Percentiles rank a stretch among this genome's conserved stretches.
phyloP scores from a whole-genome alignment of 1,284 basidiomycete species.

The Omphalotus olearius region DNA sequence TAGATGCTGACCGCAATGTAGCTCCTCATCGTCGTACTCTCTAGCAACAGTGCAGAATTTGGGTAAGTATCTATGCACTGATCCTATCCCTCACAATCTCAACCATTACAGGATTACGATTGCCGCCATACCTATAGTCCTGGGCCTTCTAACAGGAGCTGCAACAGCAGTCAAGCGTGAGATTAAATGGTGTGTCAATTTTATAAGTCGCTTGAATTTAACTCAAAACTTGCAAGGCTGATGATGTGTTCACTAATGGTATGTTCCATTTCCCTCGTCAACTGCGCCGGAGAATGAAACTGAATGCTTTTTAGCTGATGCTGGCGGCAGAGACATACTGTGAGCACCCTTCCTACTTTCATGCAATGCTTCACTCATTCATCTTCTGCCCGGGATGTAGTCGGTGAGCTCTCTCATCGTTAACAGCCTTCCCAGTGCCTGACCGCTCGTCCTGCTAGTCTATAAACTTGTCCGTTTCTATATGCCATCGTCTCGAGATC shows the following conservation, averaged over 20 bases:
- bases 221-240: slow-evolving; percentile 7
- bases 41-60: slow-evolving; percentile 63
- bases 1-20: slow-evolving; percentile 22
- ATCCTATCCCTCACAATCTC: background rate
- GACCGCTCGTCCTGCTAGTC: slow-evolving; percentile 34
- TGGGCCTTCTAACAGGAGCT: slow-evolving; percentile 62
- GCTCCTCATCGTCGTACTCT: slow-evolving; percentile 74
- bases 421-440: too few relatives aligned
- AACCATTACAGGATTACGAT: slow-evolving; percentile 47
- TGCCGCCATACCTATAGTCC: slow-evolving; percentile 76
- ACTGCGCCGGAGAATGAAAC: too few relatives aligned
- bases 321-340: slow-evolving; percentile 70
- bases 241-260: slow-evolving; percentile 13
- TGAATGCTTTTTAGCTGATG: slow-evolving; percentile 45
- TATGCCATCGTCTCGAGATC: slow-evolving; percentile 43
- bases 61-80: slow-evolving; percentile 27
- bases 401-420: slow-evolving; percentile 39
- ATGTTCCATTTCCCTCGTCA: slow-evolving; percentile 27
- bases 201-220: background rate
- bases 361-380: slow-evolving; percentile 13
- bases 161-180: slow-evolving; percentile 72
- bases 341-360: slow-evolving; percentile 30
- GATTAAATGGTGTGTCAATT: slow-evolving; percentile 59
- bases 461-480: slow-evolving; percentile 82
- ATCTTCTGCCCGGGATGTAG: slow-evolving; percentile 25